Conservation (phyloP, 306 rosid genomes). For the Dalbergia cochinchinensis region DNA sequence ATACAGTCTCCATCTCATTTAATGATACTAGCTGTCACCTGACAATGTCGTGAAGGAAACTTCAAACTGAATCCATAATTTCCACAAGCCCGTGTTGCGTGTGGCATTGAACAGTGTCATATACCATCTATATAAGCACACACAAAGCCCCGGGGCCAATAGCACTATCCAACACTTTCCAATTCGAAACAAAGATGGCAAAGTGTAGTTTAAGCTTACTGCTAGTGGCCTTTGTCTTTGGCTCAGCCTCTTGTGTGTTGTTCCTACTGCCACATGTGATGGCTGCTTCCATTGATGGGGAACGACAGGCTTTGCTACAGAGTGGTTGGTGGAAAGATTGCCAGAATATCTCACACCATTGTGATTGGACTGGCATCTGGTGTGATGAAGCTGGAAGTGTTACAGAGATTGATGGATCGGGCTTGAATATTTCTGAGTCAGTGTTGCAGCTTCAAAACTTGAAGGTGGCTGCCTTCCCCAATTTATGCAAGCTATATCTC, state of each 20-base stretch:
- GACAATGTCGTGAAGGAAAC: no score
- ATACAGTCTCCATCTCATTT: no score
- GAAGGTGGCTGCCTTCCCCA: background rate
- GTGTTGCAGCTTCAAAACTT: background rate
- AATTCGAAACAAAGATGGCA: background rate
- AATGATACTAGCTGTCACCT: no score
- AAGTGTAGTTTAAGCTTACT: background rate
- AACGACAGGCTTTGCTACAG: background rate
- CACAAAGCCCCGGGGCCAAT: no score
- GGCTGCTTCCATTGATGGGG: background rate
- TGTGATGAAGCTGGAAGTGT: slow-evolving; percentile 11
- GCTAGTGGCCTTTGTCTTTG: background rate
- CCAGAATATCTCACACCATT: background rate
- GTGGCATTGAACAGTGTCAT: no score
- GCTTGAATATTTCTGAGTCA: background rate
- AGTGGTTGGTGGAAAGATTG: background rate
- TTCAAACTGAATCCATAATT: no score
- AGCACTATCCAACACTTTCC: no score
- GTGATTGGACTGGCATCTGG: background rate
- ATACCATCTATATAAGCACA: no score
- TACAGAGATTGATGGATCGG: background rate
- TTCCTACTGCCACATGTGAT: background rate
- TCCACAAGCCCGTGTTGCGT: no score
- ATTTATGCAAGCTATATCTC: background rate
- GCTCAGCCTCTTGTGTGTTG: background rate